A percentile compares a stretch with the other conserved stretches of the same genome.
Evolutionary conservation across 2,329 filamentous ascomycete species (phyloP).

Genomic region (Colletotrichum cordylinicola): DNA sequence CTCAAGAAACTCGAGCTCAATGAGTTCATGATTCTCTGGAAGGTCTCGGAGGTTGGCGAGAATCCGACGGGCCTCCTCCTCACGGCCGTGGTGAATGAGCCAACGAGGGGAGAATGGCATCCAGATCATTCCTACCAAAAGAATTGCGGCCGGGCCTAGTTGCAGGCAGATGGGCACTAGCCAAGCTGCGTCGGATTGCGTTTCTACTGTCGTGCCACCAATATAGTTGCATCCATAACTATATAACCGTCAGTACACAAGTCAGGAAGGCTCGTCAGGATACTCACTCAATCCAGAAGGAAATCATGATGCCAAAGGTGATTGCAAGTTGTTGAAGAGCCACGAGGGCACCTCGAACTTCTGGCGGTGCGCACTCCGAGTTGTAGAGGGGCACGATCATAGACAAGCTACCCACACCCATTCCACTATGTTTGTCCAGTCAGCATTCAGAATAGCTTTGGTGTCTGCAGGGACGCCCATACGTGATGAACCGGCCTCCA

Average conservation of each 20-base stretch:
- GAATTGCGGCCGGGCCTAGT: conserved; percentile 68
- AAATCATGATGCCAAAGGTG: conserved; percentile 68
- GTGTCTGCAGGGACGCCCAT: conserved; percentile 21
- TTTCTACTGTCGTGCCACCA: conserved; percentile 52
- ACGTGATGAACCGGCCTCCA: conserved; percentile 74
- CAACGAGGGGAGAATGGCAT: conserved; percentile 83
- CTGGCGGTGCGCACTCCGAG: conserved; percentile 51
- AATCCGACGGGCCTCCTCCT: conserved; percentile 68
- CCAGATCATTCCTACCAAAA: conserved; percentile 75
- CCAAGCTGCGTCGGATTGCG: conserved; percentile 74
- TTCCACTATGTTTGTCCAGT: conserved; percentile 46
- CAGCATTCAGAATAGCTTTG: neutral
- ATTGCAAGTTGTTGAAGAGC: conserved; percentile 59
- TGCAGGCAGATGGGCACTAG: conserved; percentile 76
- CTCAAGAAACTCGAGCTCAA: conserved; percentile 81
- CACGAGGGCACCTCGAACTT: conserved; percentile 48
- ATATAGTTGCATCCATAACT: conserved; percentile 67
- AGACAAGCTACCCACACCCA: conserved; percentile 72
- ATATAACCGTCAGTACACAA: neutral
- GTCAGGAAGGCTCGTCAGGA: accelerated
- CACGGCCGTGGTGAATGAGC: conserved; percentile 73
- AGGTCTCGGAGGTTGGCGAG: conserved; percentile 70
- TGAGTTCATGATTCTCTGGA: conserved; percentile 66
- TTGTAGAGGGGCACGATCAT: conserved; percentile 69
- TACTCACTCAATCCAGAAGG: conserved; percentile 66